phyloP scores from a whole-genome alignment of 2,329 filamentous ascomycete species.

The Zasmidium cellare region DNA sequence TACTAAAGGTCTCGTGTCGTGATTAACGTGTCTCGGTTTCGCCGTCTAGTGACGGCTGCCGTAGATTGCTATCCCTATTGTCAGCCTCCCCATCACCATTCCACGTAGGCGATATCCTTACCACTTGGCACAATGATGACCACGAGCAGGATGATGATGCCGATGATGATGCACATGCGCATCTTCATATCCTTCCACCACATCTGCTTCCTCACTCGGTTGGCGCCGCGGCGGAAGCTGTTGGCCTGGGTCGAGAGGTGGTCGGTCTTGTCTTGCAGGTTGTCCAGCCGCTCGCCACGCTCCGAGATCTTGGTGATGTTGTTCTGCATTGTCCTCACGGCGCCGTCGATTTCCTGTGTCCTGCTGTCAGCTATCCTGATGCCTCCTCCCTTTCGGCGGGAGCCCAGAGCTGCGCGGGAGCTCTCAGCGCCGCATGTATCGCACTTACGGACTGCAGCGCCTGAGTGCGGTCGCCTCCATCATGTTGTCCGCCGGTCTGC shows the following conservation, averaged over 20 bases:
- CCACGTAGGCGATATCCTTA: conserved; percentile 45
- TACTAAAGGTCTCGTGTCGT: conserved; percentile 8
- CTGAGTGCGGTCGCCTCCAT: conserved; percentile 19
- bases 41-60: conserved; percentile 21
- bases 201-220: conserved; percentile 90
- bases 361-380: conserved; percentile 4
- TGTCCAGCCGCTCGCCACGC: conserved; percentile 85
- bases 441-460: conserved; percentile 24
- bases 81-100: conserved; percentile 1
- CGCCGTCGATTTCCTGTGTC: conserved; percentile 92
- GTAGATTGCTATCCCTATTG: conserved; percentile 20
- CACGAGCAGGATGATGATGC: conserved; percentile 86
- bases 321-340: conserved; percentile 90
- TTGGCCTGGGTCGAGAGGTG: conserved; percentile 91
- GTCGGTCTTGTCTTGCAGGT: conserved; percentile 88
- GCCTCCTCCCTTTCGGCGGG: not conserved
- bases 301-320: conserved; percentile 97
- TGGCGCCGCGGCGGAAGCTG: conserved; percentile 93
- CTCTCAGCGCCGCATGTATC: not conserved
- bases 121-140: conserved; percentile 93
- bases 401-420: conserved; percentile 10
- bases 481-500: conserved; percentile 10
- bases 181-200: conserved; percentile 99
- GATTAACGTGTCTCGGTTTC: not conserved
- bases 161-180: conserved; percentile 91